Conservation (phyloP, 495 filamentous ascomycete species). For the Xanthoparmelia taractica region DNA sequence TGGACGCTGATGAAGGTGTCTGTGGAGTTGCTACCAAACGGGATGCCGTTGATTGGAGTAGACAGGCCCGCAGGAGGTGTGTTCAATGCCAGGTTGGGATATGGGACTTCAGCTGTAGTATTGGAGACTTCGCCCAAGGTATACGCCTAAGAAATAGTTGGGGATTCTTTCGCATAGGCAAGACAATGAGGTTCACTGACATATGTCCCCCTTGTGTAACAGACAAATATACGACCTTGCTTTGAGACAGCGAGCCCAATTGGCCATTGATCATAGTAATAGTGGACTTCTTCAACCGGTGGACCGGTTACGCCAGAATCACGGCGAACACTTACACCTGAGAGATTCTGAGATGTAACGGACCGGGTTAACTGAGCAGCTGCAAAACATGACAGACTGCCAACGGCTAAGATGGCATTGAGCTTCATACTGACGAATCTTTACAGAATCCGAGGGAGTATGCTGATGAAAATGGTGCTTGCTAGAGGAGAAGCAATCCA, state of each 20-base stretch:
- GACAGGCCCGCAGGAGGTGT: constrained; percentile 30
- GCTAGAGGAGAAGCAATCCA: background rate
- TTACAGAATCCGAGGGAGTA: background rate
- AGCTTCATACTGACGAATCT: background rate
- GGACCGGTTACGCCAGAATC: constrained; percentile 35
- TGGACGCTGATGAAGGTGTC: constrained; percentile 36
- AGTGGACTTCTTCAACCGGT: constrained; percentile 34
- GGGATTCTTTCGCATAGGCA: too few species aligned
- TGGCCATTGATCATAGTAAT: constrained; percentile 40
- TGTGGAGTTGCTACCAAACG: constrained; percentile 31
- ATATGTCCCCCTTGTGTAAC: constrained; percentile 33
- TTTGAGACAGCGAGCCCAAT: constrained; percentile 36
- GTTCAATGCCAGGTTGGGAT: constrained; percentile 32
- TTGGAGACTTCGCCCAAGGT: constrained; percentile 34
- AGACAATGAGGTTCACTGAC: background rate
- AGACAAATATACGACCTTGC: constrained; percentile 34
- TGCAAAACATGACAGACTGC: constrained; percentile 10
- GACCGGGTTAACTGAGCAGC: constrained; percentile 11
- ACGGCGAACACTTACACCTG: constrained; percentile 29
- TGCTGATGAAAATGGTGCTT: background rate
- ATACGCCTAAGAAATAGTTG: constrained; percentile 16
- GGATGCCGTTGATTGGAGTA: constrained; percentile 28
- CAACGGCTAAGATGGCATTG: background rate
- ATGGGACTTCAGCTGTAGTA: constrained; percentile 32
- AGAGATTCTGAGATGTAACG: constrained; percentile 25